Conservation (phyloP, 257 asterid genomes). For the Gardenia jasminoides region DNA sequence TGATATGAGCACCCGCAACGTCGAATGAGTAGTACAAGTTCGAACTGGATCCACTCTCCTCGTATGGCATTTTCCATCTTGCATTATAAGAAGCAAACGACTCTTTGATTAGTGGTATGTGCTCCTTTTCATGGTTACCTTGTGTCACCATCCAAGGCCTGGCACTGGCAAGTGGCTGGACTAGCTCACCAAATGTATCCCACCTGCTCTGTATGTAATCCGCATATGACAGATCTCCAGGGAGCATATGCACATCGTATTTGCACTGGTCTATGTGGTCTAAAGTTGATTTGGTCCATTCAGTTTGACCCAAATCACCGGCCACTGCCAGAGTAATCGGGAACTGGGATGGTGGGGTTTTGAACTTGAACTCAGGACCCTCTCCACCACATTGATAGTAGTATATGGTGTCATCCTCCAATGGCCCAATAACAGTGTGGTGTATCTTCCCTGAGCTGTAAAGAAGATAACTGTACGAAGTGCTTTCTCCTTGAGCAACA, state of each 20-base stretch:
- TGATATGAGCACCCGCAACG: slow-evolving; percentile 76
- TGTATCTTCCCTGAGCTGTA: slow-evolving; percentile 80
- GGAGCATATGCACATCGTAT: slow-evolving; percentile 78
- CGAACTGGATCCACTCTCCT: slow-evolving; percentile 78
- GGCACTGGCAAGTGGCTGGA: slow-evolving; percentile 90
- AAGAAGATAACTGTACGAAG: slow-evolving; percentile 54
- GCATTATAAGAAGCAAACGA: slow-evolving; percentile 70
- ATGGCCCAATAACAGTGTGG: slow-evolving; percentile 84
- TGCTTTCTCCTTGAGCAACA: slow-evolving; percentile 58
- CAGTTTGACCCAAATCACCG: slow-evolving; percentile 96
- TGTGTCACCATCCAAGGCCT: slow-evolving; percentile 99
- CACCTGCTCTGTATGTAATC: slow-evolving; percentile 74
- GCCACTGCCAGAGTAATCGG: slow-evolving; percentile 88
- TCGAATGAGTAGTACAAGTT: slow-evolving; percentile 89
- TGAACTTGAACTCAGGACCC: slow-evolving; percentile 77
- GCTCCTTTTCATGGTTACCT: slow-evolving; percentile 92
- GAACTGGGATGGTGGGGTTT: slow-evolving; percentile 83
- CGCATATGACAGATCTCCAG: slow-evolving; percentile 95
- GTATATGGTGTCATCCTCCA: slow-evolving; percentile 53
- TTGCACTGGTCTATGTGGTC: slow-evolving; percentile 61
- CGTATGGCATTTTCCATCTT: slow-evolving; percentile 95
- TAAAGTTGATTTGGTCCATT: slow-evolving; percentile 85
- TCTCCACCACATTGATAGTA: slow-evolving; percentile 80
- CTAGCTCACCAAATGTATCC: slow-evolving; percentile 94
- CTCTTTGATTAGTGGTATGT: slow-evolving; percentile 48